Conservation (phyloP, 2,329 filamentous ascomycete species). For the Aspergillus uvarum region DNA sequence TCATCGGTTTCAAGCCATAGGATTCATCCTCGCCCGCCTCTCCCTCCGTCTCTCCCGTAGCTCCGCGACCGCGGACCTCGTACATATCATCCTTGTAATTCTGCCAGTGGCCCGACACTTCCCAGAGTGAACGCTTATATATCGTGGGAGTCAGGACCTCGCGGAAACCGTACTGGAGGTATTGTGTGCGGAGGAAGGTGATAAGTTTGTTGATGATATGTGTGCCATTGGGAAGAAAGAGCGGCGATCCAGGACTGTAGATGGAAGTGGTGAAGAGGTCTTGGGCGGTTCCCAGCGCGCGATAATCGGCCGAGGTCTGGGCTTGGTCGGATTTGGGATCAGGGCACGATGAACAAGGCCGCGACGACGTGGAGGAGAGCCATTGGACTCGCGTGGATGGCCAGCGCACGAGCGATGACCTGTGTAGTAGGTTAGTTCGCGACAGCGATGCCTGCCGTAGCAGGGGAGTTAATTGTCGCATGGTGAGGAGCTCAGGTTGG, state of each 20-base stretch:
- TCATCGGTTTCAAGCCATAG: constrained; percentile 89
- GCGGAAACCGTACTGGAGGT: constrained; percentile 79
- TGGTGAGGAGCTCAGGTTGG: constrained; percentile 7
- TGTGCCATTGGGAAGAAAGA: constrained; percentile 79
- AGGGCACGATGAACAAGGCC: constrained; percentile 34
- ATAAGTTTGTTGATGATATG: constrained; percentile 81
- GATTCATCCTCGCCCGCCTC: constrained; percentile 63
- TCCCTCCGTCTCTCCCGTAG: constrained; percentile 43
- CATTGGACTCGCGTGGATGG: constrained; percentile 17
- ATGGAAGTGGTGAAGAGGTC: constrained; percentile 75
- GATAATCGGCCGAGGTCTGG: constrained; percentile 49
- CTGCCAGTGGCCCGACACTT: constrained; percentile 80
- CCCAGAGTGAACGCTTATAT: constrained; percentile 86
- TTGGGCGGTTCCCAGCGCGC: constrained; percentile 55
- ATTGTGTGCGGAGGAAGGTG: constrained; percentile 78
- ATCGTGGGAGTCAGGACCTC: constrained; percentile 89
- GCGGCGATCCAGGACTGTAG: constrained; percentile 81
- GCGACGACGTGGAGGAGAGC: constrained; percentile 22
- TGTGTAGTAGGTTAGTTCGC: background rate
- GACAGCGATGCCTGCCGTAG: constrained; percentile 10
- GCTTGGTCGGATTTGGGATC: constrained; percentile 19
- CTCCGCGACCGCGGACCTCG: constrained; percentile 62
- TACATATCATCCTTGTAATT: constrained; percentile 95
- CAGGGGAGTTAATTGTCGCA: constrained; percentile 21
- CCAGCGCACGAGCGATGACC: background rate